Evolutionary conservation across 164 flowering plant species (phyloP).

Genomic region (Nymphaea colorata): DNA sequence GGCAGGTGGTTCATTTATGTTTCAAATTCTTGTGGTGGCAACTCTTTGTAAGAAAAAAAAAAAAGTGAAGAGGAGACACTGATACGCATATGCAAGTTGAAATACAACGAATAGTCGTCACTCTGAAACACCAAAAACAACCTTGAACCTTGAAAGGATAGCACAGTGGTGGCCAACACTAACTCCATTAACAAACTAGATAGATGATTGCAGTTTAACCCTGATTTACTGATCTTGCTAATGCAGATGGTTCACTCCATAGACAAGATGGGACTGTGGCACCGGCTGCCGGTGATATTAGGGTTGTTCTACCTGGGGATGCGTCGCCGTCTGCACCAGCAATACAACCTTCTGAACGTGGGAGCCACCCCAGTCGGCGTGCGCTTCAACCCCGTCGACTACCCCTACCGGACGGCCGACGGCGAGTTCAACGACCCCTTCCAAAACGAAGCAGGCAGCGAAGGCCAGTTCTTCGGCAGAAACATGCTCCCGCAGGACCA

Average conservation of each 20-base stretch:
- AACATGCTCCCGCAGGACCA: constrained; percentile 28
- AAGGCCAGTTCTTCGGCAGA: constrained; percentile 31
- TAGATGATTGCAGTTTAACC: too few relatives aligned
- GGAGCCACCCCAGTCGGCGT: constrained; percentile 17
- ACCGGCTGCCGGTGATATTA: constrained; percentile 28
- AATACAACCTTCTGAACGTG: constrained; percentile 30
- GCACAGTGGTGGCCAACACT: neutral
- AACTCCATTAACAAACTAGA: neutral
- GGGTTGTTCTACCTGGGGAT: constrained; percentile 24
- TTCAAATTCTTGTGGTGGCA: too few relatives aligned
- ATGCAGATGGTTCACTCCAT: constrained; percentile 21
- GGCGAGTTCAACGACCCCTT: constrained; percentile 26
- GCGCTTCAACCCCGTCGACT: constrained; percentile 14
- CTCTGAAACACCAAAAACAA: too few relatives aligned
- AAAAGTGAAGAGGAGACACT: too few relatives aligned
- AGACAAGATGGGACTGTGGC: constrained; percentile 29
- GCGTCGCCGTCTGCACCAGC: constrained; percentile 23
- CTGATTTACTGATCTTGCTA: too few relatives aligned
- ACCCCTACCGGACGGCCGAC: constrained; percentile 23
- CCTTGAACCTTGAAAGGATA: neutral
- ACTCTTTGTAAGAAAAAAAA: too few relatives aligned
- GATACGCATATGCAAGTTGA: too few relatives aligned
- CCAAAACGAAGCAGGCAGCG: constrained; percentile 17
- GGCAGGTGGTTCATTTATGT: too few relatives aligned
- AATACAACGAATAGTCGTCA: too few relatives aligned